Evolutionary conservation across 352 stramenopile genomes (phyloP).

Genomic region (Phytophthora crassamura): DNA sequence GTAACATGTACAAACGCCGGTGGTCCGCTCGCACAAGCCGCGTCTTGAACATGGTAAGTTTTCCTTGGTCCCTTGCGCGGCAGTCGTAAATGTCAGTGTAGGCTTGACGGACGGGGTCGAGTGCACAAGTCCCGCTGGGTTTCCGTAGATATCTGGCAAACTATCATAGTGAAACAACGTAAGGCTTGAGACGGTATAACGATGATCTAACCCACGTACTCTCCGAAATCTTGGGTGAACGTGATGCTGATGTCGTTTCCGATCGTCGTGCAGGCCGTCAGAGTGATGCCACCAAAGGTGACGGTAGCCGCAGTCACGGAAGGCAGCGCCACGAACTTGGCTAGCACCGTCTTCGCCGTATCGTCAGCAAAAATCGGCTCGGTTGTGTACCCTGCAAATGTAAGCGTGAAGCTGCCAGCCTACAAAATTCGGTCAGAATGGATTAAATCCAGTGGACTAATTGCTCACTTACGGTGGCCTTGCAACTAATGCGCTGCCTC

Average conservation of each 20-base stretch:
- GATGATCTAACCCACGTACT: constrained; percentile 42
- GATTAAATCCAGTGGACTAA: neutral
- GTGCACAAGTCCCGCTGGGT: constrained; percentile 55
- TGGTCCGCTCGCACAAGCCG: constrained; percentile 78
- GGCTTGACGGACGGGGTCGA: constrained; percentile 53
- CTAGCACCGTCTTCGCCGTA: constrained; percentile 49
- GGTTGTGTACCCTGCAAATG: constrained; percentile 80
- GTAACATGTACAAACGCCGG: constrained; percentile 88
- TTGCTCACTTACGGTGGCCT: constrained; percentile 57
- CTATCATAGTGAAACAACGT: constrained; percentile 22
- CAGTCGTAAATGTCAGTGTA: constrained; percentile 56
- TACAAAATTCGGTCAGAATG: too few species aligned
- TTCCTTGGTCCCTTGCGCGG: constrained; percentile 91
- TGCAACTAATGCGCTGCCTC: constrained; percentile 70
- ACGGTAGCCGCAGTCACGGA: constrained; percentile 73
- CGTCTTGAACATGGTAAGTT: constrained; percentile 86
- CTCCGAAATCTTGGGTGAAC: constrained; percentile 80
- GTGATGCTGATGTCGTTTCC: constrained; percentile 81
- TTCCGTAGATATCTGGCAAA: constrained; percentile 65
- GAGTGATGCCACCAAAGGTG: constrained; percentile 74
- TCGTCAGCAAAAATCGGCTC: constrained; percentile 69
- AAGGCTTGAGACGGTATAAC: neutral
- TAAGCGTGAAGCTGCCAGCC: constrained; percentile 89
- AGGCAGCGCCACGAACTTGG: constrained; percentile 63
- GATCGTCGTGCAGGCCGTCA: constrained; percentile 70